These are phyloP conservation scores for Westerdykella aurantiaca DNA, from an alignment of 2,329 filamentous ascomycete genomes.

Conservation along the genomic window DNA sequence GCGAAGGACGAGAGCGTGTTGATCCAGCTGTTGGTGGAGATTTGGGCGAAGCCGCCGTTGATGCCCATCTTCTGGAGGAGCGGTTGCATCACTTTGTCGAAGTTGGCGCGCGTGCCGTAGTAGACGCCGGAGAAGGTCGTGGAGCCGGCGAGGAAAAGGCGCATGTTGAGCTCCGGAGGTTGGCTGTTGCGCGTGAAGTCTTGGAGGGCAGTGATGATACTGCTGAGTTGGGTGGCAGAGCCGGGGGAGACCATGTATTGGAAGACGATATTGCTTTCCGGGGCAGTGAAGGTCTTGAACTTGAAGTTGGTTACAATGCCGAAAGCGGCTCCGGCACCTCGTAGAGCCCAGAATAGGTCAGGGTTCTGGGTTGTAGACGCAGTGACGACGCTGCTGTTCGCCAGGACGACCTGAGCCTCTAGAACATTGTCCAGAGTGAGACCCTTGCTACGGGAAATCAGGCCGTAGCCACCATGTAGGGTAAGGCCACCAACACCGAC, in stretches of 20 bases:
- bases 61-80: slow-evolving; percentile 18
- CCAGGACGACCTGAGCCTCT: slow-evolving; percentile 27
- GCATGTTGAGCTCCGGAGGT: slow-evolving; percentile 24
- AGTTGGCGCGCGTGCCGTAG: slow-evolving; percentile 19
- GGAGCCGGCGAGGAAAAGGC: slow-evolving; percentile 14
- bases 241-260: slow-evolving; percentile 13
- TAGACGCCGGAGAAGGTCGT: slow-evolving; percentile 20
- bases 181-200: slow-evolving; percentile 19
- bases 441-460: slow-evolving; percentile 20
- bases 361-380: slow-evolving; percentile 29
- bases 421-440: slow-evolving; percentile 23
- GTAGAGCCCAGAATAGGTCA: slow-evolving; percentile 40
- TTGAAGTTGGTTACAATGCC: slow-evolving; percentile 36
- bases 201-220: slow-evolving; percentile 15
- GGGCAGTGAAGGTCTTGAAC: slow-evolving; percentile 25
- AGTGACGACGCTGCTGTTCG: slow-evolving; percentile 30
- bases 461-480: slow-evolving; percentile 25
- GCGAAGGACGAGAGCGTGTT: slow-evolving; percentile 18
- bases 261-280: slow-evolving; percentile 22
- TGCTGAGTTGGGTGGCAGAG: slow-evolving; percentile 13
- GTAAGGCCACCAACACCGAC: slow-evolving; percentile 25
- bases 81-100: slow-evolving; percentile 19
- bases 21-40: slow-evolving; percentile 15
- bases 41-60: slow-evolving; percentile 1
- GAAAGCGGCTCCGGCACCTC: slow-evolving; percentile 37